Base-by-base conservation (phyloP, 208 protist species). In the Wallacemonas collosoma region DNA sequence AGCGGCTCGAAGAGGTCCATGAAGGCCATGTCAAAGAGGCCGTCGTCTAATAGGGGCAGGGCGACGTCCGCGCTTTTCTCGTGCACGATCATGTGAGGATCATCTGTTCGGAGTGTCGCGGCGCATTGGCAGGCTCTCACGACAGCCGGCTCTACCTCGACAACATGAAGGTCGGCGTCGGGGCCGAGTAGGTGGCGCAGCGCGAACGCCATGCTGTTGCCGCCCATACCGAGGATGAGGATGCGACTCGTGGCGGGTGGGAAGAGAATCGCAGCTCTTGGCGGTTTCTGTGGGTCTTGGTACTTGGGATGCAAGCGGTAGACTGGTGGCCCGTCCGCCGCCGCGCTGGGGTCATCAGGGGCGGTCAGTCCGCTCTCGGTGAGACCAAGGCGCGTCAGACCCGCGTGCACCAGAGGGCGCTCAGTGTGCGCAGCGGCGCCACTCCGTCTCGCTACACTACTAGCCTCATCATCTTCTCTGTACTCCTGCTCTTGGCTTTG, bases 1-100 rank as follows among this genome's bases (percentile, higher is more conserved):
- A 89, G 41, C 1, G 89, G 89, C 56, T 94, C 89, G 71, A 94
- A 94, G 9, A 90, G 77, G 73, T 94, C 89, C 89, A 94, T 90
- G 50, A 89, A 92, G 40, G 90, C 79, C 47, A 91, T 79, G 54
- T 86, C 82, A 51, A 80, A 92, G 43, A 39, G 8, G 77, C 36
- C 40, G 26, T 56, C 45, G 60, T 51, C 63, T 68, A 69, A 73
- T 17, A 66, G 4, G 8, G 55, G n/a, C 14, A 75, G 50, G 1
- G 77, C 81, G 35, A 79, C 73, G 41, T 88, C 54, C n/a, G 86
- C 65, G 45, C 44, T 62, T 17, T 47, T 7, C 41, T 60, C 11
- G 53, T 89, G 73, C 44, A 92, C 77, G 55, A 63, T 65, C n/a
- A 79, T 75, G 64, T 85, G 72, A 2, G 68, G 12, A 63, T 94